phyloP scores from a whole-genome alignment of 1,284 basidiomycete species.

The Ustilago loliicola region DNA sequence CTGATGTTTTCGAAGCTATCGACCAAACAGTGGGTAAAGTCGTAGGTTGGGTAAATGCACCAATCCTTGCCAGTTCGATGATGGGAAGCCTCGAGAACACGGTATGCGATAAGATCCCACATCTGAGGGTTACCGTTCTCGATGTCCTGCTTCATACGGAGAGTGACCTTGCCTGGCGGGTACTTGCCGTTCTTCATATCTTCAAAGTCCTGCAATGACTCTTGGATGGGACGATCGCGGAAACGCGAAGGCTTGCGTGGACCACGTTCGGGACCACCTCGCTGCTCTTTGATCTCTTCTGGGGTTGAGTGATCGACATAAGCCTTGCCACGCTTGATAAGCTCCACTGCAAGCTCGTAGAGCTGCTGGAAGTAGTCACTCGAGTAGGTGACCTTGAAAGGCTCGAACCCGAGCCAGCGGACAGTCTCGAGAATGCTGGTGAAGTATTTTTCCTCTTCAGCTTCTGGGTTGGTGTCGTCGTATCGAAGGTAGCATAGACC shows the following conservation, averaged over 20 bases:
- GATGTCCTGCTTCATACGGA: constrained; percentile 98
- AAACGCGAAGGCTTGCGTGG: constrained; percentile 88
- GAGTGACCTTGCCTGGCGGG: constrained; percentile 87
- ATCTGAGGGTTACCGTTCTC: constrained; percentile 92
- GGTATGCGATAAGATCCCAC: constrained; percentile 99
- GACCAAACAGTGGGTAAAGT: constrained; percentile 97
- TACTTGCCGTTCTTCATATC: constrained; percentile 93
- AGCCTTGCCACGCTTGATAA: constrained; percentile 90
- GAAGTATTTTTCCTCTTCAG: constrained; percentile 95
- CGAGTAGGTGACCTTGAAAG: constrained; percentile 99
- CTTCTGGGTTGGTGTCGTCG: constrained; percentile 99
- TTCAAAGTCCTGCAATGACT: constrained; percentile 89
- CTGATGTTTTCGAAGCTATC: constrained; percentile 99
- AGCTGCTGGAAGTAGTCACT: constrained; percentile 95
- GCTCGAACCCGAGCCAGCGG: constrained; percentile 97
- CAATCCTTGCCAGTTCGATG: constrained; percentile 93
- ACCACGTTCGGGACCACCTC: constrained; percentile 86
- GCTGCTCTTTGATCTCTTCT: constrained; percentile 89
- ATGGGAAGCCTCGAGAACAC: constrained; percentile 89
- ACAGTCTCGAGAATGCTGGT: constrained; percentile 95
- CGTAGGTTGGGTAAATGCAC: constrained; percentile 92
- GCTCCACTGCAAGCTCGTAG: constrained; percentile 88
- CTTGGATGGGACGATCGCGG: constrained; percentile 83
- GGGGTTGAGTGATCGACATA: constrained; percentile 97
- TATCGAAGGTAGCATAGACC: constrained; percentile 94